These are phyloP conservation scores for Alternaria tenuissima DNA, from an alignment of 2,329 filamentous ascomycete species.

Conservation along the genomic window DNA sequence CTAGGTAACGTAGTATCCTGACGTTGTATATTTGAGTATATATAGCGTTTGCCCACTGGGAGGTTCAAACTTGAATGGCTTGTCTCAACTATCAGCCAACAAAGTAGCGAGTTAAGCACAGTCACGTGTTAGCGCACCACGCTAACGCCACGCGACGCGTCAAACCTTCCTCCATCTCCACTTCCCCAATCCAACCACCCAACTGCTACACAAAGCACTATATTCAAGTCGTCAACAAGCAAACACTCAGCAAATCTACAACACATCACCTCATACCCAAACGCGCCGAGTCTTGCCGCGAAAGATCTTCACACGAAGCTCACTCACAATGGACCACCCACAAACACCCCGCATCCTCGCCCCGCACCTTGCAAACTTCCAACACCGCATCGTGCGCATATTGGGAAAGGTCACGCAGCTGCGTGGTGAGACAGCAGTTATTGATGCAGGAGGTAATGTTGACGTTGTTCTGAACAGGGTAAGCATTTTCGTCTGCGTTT, in stretches of 20 bases:
- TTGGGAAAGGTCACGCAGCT: slow-evolving; percentile 86
- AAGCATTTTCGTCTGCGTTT: slow-evolving; percentile 33
- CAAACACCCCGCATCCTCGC: slow-evolving; percentile 82
- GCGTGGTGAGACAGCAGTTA: slow-evolving; percentile 78
- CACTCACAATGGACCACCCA: slow-evolving; percentile 42
- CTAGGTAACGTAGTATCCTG: background rate
- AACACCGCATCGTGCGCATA: slow-evolving; percentile 77
- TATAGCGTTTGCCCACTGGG: too few relatives aligned
- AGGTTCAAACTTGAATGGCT: background rate
- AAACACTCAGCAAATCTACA: background rate
- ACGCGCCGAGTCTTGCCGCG: background rate
- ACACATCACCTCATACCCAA: background rate
- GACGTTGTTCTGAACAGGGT: slow-evolving; percentile 78
- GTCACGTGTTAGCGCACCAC: slow-evolving; percentile 19
- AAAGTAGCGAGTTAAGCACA: background rate
- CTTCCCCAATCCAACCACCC: background rate
- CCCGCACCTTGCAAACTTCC: slow-evolving; percentile 78
- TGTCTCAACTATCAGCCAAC: background rate
- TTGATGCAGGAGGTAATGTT: slow-evolving; percentile 81
- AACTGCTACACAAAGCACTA: background rate
- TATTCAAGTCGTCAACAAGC: background rate
- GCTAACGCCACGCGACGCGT: slow-evolving; percentile 20
- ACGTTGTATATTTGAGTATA: background rate
- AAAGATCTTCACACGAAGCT: background rate
- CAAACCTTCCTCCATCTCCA: slow-evolving; percentile 7